Conservation (phyloP, 805 yeast species). For the Wickerhamiella bombiphila region DNA sequence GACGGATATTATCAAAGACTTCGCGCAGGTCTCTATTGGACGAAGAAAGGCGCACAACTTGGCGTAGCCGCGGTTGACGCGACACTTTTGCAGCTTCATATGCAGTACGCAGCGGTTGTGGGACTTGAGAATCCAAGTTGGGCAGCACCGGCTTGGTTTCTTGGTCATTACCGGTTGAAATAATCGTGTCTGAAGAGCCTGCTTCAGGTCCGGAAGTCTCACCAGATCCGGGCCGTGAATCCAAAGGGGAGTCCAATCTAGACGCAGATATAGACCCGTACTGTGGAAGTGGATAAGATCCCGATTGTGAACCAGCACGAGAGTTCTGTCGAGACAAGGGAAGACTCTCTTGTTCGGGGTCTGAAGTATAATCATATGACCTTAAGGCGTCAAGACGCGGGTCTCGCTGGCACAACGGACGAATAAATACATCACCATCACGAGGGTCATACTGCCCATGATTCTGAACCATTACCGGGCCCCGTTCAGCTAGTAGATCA, state of each 20-base stretch:
- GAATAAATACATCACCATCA: background rate
- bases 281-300: too few relatives aligned
- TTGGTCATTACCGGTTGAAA: too few relatives aligned
- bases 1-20: conserved; percentile 11
- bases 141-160: background rate
- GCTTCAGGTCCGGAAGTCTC: background rate
- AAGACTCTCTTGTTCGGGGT: background rate
- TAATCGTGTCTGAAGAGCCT: too few relatives aligned
- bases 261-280: background rate
- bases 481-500: conserved; percentile 18
- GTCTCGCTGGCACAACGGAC: background rate
- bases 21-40: conserved; percentile 1
- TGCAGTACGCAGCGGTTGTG: conserved; percentile 11
- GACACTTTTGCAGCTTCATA: conserved; percentile 17
- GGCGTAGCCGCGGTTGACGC: conserved; percentile 10
- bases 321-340: background rate
- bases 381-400: background rate
- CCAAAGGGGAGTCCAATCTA: too few relatives aligned
- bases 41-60: conserved; percentile 13
- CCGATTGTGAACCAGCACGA: too few relatives aligned
- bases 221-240: background rate
- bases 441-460: background rate
- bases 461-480: background rate
- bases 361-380: background rate
- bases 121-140: background rate